phyloP scores from a whole-genome alignment of 2,329 filamentous ascomycete species.

The Cercospora beticola region DNA sequence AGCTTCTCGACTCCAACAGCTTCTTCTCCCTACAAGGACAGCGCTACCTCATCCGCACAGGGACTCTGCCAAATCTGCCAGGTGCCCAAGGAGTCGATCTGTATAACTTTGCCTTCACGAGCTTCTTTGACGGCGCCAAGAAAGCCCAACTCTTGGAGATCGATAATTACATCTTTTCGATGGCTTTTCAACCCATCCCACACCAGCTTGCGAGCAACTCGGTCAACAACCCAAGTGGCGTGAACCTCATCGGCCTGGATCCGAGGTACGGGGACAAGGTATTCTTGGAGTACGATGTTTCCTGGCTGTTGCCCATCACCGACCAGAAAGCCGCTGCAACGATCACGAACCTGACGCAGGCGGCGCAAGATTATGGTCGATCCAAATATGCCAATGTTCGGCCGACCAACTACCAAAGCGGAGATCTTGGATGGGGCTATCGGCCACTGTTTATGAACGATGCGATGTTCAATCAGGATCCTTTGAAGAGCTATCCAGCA shows the following conservation, averaged over 20 bases:
- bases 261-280: conserved; percentile 23
- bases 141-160: conserved; percentile 9
- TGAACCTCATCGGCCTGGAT: conserved; percentile 26
- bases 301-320: conserved; percentile 20
- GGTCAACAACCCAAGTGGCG: conserved; percentile 21
- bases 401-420: conserved; percentile 28
- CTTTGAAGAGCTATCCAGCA: conserved; percentile 23
- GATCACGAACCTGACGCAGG: conserved; percentile 24
- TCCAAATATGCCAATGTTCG: conserved; percentile 20
- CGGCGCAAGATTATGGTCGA: conserved; percentile 23
- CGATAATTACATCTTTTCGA: conserved; percentile 22
- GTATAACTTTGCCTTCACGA: conserved; percentile 23
- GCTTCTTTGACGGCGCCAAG: conserved; percentile 18
- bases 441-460: conserved; percentile 32
- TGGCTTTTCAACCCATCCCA: conserved; percentile 29
- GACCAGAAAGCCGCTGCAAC: conserved; percentile 20
- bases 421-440: conserved; percentile 20
- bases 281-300: conserved; percentile 30
- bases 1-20: conserved; percentile 24
- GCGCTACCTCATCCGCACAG: conserved; percentile 45
- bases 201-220: conserved; percentile 21
- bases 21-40: conserved; percentile 25
- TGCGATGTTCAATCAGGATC: conserved; percentile 31
- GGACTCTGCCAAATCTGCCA: conserved; percentile 40
- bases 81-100: conserved; percentile 21